Evolutionary conservation across 768 basidiomycete genomes (phyloP), one percentile per base, ranked within the genome.

Genomic region (Trametes cingulata): DNA sequence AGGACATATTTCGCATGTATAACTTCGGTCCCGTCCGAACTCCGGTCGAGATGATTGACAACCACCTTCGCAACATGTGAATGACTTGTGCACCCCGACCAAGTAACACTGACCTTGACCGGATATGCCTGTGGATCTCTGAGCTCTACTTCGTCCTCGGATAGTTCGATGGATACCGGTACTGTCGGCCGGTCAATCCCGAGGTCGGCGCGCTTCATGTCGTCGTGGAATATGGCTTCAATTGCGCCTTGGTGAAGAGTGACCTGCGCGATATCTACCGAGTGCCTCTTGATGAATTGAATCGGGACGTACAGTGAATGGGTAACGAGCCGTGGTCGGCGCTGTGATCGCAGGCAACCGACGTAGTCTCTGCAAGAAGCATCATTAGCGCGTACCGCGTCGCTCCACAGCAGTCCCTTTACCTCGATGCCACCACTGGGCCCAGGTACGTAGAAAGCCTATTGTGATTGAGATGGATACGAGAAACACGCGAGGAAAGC

Each of bases 381-480:
- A n/a, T n/a, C n/a, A n/a, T n/a, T 25, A 2, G 12, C 24, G 20
- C 15, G 50, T 20, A 35, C 4, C 17, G 33, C 29, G 17, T 35
- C 13, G 27, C 4, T 49, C 29, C 15, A 7, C 22, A 36, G 10
- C 36, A 2, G 19, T 15, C 6, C 5, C 7, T 4, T 39, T 53
- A 85, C 89, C 76, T 86, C 80, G 37, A 91, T 89, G 4, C 80
- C 85, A 14, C 86, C 86, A 24, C 78, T 65, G 1, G 76, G 72
- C 24, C 79, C 75, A 6, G 90, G 89, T 63, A 90, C 88, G 68
- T 91, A 92, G 71, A 91, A 90, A 7, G 88, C 85, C 90, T 91
- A 43, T 37, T 15, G 13, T 36, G 14, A 2, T 24, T 5, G 42
- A 22, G 10, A 20, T 24, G 14, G 2, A n/a, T n/a, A n/a, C n/a